Evolutionary conservation across 495 filamentous ascomycete genomes (phyloP).

Genomic region (Neurospora sp.): DNA sequence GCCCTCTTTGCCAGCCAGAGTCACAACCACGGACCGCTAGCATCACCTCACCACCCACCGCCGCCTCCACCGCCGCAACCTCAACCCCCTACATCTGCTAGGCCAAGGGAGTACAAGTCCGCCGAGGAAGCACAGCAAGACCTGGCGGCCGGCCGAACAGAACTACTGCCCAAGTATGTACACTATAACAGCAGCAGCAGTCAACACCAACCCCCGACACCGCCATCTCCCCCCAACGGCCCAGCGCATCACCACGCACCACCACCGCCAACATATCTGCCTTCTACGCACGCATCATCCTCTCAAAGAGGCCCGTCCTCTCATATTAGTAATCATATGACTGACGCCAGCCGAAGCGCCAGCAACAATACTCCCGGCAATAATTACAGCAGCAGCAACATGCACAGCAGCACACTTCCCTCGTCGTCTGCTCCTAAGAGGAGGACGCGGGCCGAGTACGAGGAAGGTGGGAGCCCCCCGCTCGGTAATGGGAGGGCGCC

Average conservation of each 20-base stretch:
- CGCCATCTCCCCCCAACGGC: conserved; percentile 60
- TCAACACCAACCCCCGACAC: conserved; percentile 72
- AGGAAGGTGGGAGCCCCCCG: conserved; percentile 75
- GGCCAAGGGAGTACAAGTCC: conserved; percentile 82
- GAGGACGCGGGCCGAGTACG: conserved; percentile 77
- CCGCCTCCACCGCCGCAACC: conserved; percentile 28
- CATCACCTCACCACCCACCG: conserved; percentile 60
- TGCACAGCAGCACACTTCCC: background rate
- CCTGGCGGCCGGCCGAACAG: conserved; percentile 81
- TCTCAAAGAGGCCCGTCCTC: conserved; percentile 7
- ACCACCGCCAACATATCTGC: background rate
- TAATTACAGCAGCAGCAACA: conserved; percentile 4
- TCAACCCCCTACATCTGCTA: conserved; percentile 35
- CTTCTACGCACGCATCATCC: conserved; percentile 8
- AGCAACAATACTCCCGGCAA: conserved; percentile 17
- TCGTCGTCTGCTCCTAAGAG: conserved; percentile 37
- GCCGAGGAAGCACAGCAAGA: conserved; percentile 91
- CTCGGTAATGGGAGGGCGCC: conserved; percentile 50
- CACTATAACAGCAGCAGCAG: conserved; percentile 79
- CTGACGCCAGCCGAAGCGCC: conserved; percentile 37
- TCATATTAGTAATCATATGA: conserved; percentile 5
- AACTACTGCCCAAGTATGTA: conserved; percentile 83
- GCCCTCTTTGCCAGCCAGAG: conserved; percentile 30
- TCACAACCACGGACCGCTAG: conserved; percentile 43
- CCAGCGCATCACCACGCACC: background rate